These are phyloP conservation scores for Cystobasidium slooffiae DNA, from an alignment of 1,284 basidiomycete species.

Conservation along the genomic window DNA sequence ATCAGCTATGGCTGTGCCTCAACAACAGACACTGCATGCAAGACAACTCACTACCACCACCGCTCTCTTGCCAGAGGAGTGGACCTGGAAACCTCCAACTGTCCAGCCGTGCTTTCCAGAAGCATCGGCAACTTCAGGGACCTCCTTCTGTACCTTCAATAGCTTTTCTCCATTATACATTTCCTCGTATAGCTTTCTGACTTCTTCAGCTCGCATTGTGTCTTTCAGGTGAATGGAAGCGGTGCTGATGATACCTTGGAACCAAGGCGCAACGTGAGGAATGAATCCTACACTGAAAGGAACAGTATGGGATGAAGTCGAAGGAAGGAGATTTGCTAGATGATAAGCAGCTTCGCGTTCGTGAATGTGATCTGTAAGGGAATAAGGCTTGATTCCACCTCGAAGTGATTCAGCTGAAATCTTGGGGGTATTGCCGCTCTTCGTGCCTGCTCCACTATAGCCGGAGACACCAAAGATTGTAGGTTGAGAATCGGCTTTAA, in stretches of 20 bases:
- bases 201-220: conserved; percentile 69
- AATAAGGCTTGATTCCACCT: conserved; percentile 80
- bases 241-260: conserved; percentile 91
- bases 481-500: conserved; percentile 70
- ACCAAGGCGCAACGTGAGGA: conserved; percentile 89
- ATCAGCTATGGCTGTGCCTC: not conserved
- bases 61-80: conserved; percentile 81
- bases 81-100: conserved; percentile 92
- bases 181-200: conserved; percentile 75
- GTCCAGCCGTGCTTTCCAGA: conserved; percentile 84
- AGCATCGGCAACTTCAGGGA: conserved; percentile 78
- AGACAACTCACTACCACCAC: conserved; percentile 77
- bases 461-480: conserved; percentile 93
- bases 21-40: conserved; percentile 33
- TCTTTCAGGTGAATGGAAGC: conserved; percentile 77
- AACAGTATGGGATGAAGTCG: conserved; percentile 9
- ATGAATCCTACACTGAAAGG: conserved; percentile 79
- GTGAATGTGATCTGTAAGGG: conserved; percentile 96
- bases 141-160: conserved; percentile 68
- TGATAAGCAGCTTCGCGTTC: conserved; percentile 90
- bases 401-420: conserved; percentile 73
- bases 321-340: conserved; percentile 65
- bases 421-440: conserved; percentile 77
- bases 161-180: conserved; percentile 78
- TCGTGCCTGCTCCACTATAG: conserved; percentile 92